These are phyloP conservation scores for Suillus fuscotomentosus DNA, from an alignment of 768 basidiomycete genomes.

Conservation along the genomic window DNA sequence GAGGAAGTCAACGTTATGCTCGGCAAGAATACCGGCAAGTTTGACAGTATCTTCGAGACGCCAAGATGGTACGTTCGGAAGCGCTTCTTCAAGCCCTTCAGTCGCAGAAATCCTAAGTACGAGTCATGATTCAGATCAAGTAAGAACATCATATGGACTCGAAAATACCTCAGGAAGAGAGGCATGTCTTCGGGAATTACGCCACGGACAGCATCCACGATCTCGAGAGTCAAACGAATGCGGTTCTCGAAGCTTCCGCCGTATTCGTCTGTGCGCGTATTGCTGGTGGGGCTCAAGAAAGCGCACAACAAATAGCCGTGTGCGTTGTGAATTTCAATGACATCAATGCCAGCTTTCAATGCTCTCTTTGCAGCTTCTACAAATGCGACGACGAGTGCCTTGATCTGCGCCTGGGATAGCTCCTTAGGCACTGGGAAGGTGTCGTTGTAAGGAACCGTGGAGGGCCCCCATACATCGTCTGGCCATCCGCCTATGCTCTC, in stretches of 20 bases:
- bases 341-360: constrained; percentile 58
- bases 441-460: constrained; percentile 42
- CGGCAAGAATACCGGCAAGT: constrained; percentile 55
- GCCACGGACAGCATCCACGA: constrained; percentile 61
- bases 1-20: constrained; percentile 71
- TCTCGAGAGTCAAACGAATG: constrained; percentile 56
- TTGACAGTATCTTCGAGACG: constrained; percentile 63
- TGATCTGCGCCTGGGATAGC: constrained; percentile 55
- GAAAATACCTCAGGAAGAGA: constrained; percentile 60
- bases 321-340: constrained; percentile 59
- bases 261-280: constrained; percentile 66
- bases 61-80: constrained; percentile 66
- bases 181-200: constrained; percentile 63
- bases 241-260: constrained; percentile 75
- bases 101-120: constrained; percentile 58
- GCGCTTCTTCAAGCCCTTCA: constrained; percentile 66
- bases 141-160: background rate
- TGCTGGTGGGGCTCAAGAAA: constrained; percentile 60
- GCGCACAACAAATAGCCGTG: constrained; percentile 59
- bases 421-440: constrained; percentile 53
- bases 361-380: constrained; percentile 49
- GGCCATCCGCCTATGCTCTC: constrained; percentile 49
- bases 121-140: background rate
- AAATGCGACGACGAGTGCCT: constrained; percentile 55
- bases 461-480: constrained; percentile 56